These are phyloP conservation scores for Asparagopsis taxiformis DNA, from an alignment of 31 red algal species.

Conservation along the genomic window DNA sequence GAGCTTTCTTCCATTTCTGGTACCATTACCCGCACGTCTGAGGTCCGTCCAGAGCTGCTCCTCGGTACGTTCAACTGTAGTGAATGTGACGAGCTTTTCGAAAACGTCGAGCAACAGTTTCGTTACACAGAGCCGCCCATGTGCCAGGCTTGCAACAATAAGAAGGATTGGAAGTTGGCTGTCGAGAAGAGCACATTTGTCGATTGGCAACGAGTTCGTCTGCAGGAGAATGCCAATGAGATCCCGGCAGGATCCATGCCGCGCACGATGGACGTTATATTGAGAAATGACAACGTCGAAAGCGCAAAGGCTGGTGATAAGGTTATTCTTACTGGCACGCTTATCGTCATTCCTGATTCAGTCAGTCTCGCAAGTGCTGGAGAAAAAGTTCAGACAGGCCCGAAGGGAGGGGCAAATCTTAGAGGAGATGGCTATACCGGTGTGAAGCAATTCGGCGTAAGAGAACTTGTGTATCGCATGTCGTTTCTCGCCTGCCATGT, in stretches of 20 bases:
- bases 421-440: slow-evolving; percentile 78
- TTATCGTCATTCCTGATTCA: slow-evolving; percentile 95
- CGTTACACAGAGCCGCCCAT: slow-evolving; percentile 94
- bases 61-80: slow-evolving; percentile 77
- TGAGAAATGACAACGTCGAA: slow-evolving; percentile 96
- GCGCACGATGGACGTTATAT: slow-evolving; percentile 90
- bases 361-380: slow-evolving; percentile 87
- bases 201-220: slow-evolving; percentile 90
- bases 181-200: slow-evolving; percentile 86
- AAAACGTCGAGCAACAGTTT: slow-evolving; percentile 96
- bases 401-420: slow-evolving; percentile 39
- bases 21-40: slow-evolving; percentile 94
- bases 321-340: slow-evolving; percentile 79
- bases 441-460: slow-evolving; percentile 89
- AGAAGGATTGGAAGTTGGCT: slow-evolving; percentile 83
- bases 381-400: slow-evolving; percentile 73
- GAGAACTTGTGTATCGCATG: slow-evolving; percentile 93
- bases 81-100: slow-evolving; percentile 73
- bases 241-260: slow-evolving; percentile 98
- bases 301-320: slow-evolving; percentile 95
- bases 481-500: slow-evolving; percentile 94
- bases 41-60: slow-evolving; percentile 93
- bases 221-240: slow-evolving; percentile 93
- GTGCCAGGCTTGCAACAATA: slow-evolving; percentile 79
- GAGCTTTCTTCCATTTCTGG: slow-evolving; percentile 82